These are phyloP conservation scores for Penicillium sp. DNA, from an alignment of 2,329 filamentous ascomycete genomes.

Conservation along the genomic window DNA sequence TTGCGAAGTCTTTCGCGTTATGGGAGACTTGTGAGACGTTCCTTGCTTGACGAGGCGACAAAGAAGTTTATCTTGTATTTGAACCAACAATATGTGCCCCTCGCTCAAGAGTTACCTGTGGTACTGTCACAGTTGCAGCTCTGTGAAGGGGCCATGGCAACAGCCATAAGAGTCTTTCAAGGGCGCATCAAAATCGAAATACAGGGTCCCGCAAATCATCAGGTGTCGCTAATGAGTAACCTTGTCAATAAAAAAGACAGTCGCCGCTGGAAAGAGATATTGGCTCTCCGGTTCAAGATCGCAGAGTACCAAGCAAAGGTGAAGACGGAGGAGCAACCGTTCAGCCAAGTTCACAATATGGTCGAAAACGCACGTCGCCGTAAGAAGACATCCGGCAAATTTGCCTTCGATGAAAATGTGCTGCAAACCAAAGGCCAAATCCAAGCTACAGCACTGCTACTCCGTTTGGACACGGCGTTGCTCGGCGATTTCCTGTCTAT, in stretches of 20 bases:
- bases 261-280: constrained; percentile 24
- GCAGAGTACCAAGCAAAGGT: constrained; percentile 34
- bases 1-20: constrained; percentile 63
- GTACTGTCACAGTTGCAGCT: constrained; percentile 28
- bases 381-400: constrained; percentile 20
- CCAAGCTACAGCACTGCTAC: constrained; percentile 45
- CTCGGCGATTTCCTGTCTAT: constrained; percentile 46
- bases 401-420: constrained; percentile 29
- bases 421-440: constrained; percentile 42
- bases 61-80: constrained; percentile 63
- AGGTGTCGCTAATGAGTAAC: constrained; percentile 25
- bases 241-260: constrained; percentile 22
- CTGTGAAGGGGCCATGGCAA: not conserved
- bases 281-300: constrained; percentile 31
- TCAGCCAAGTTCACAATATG: constrained; percentile 37
- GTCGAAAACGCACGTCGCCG: constrained; percentile 34
- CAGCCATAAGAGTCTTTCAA: not conserved
- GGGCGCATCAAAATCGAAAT: constrained; percentile 6
- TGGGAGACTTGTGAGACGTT: constrained; percentile 60
- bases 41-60: constrained; percentile 62
- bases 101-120: constrained; percentile 37
- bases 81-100: constrained; percentile 42
- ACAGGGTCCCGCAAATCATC: constrained; percentile 18
- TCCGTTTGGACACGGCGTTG: constrained; percentile 53
- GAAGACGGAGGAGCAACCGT: constrained; percentile 40